Conservation (phyloP, 1,284 basidiomycete species). For the Pisolithus thermaeus region DNA sequence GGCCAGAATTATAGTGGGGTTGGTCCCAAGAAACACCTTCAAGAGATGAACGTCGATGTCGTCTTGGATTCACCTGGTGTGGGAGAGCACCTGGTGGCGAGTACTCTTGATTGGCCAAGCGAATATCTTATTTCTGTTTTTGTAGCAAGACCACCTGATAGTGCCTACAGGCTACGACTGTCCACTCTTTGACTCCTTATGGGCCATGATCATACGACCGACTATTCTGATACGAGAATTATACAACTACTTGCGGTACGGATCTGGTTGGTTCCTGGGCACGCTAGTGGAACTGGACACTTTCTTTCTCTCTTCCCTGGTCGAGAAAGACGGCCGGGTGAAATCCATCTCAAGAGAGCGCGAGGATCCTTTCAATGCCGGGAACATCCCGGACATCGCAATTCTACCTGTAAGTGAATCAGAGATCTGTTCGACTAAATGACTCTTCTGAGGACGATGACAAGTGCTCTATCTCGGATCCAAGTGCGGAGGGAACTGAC, state of each 20-base stretch:
- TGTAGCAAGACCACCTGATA: constrained; percentile 30
- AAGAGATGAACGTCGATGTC: constrained; percentile 16
- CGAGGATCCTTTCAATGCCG: constrained; percentile 4
- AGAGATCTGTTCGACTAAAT: neutral
- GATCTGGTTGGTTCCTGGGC: constrained; percentile 9
- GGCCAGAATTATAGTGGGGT: constrained; percentile 13
- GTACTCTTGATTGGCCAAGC: neutral
- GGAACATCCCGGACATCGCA: constrained; percentile 12
- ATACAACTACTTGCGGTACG: constrained; percentile 6
- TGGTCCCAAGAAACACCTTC: constrained; percentile 27
- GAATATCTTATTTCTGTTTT: neutral
- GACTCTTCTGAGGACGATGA: neutral
- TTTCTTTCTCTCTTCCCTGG: constrained; percentile 8
- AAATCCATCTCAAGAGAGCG: neutral
- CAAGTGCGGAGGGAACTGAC: neutral
- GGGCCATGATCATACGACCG: constrained; percentile 8
- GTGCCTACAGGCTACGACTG: constrained; percentile 24
- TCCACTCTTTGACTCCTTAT: constrained; percentile 24
- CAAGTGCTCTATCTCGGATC: constrained; percentile 1
- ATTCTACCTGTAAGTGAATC: constrained; percentile 9
- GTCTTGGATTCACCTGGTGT: constrained; percentile 29
- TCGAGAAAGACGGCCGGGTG: constrained; percentile 1
- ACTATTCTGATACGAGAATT: constrained; percentile 5
- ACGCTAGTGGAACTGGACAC: constrained; percentile 6
- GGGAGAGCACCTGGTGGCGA: constrained; percentile 22